phyloP scores from a whole-genome alignment of 306 rosid species.

The Prunus padus region DNA sequence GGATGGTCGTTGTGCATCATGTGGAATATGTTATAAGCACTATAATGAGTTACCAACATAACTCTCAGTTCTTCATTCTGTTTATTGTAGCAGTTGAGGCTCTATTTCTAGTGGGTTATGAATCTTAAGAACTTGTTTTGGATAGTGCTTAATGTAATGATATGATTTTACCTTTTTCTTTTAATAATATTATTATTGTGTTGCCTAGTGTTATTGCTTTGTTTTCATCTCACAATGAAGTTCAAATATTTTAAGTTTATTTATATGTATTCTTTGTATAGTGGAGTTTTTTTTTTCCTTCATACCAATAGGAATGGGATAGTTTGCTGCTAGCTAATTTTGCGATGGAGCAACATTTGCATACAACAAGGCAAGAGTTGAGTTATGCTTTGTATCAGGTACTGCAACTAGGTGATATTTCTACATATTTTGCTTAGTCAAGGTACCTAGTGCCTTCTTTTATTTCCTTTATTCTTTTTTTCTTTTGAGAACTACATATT shows the following conservation, averaged over 20 bases:
- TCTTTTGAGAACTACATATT: background rate
- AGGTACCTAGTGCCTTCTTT: background rate
- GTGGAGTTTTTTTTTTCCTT: background rate
- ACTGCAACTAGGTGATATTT: conserved; percentile 4
- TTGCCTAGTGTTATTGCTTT: background rate
- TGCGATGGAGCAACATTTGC: conserved; percentile 90
- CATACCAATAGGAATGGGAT: conserved; percentile 81
- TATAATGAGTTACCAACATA: background rate
- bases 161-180: background rate
- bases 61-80: background rate
- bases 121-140: background rate
- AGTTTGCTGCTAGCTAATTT: conserved; percentile 80
- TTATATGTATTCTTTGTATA: background rate
- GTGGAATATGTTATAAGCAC: background rate
- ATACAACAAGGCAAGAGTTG: conserved; percentile 90
- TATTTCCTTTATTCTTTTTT: background rate
- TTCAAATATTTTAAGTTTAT: background rate
- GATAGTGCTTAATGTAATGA: background rate
- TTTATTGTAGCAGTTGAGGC: conserved; percentile 1
- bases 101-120: background rate
- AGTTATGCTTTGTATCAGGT: conserved; percentile 98
- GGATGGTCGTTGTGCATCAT: background rate
- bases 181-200: background rate
- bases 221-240: background rate
- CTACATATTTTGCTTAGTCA: background rate